Evolutionary conservation across 2,329 filamentous ascomycete species (phyloP), one percentile per base, ranked within the genome.

Genomic region (Talaromyces atroroseus): DNA sequence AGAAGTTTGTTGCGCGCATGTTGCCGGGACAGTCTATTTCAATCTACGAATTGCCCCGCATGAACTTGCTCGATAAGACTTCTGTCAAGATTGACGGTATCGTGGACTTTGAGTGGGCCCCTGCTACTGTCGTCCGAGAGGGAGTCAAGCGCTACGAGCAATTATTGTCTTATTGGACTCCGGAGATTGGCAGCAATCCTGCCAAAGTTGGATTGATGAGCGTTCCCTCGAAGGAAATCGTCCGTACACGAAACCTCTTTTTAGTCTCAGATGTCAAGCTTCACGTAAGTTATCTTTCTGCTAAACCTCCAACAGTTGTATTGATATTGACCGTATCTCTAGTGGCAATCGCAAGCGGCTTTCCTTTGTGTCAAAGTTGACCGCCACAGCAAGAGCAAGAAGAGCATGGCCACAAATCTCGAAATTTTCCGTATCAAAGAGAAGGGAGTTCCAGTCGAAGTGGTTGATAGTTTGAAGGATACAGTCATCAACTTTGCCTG

Each of bases 401-500:
- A 97, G 78, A 96, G 91, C 2, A 84, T 95, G 67, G 92, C 92
- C 60, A 99, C 94, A 32, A 97, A 95, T 64, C 84, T 99, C 36
- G 94, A 99, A 74, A 97, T 99, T 70, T 99, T 99, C 87, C 90
- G 94, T 59, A 84, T 99, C 65, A 87, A 85, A 72, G 94, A 99
- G 76, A 99, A 99, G 83, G 92, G 94, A 64, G 94, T 99, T 2
- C 94, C 94, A 1, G 92, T 99, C 54, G 94, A 99, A 75, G 94
- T 97, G 56, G 91, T 99, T 52, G 94, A 99, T 75, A 91, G 88
- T 54, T 89, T 99, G 76, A 97, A 97, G 78, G 94, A 97, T 69
- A 96, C 92, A 1, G 94, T 99, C 65, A 95, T 99, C 78, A 99
- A 99, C 80, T 99, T 99, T 71, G 91, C 94, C 10, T 99, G 94